A percentile compares a stretch with the other conserved stretches of the same genome.
Evolutionary conservation across 1,284 basidiomycete species (phyloP).

Genomic region (Sutorius eximius): DNA sequence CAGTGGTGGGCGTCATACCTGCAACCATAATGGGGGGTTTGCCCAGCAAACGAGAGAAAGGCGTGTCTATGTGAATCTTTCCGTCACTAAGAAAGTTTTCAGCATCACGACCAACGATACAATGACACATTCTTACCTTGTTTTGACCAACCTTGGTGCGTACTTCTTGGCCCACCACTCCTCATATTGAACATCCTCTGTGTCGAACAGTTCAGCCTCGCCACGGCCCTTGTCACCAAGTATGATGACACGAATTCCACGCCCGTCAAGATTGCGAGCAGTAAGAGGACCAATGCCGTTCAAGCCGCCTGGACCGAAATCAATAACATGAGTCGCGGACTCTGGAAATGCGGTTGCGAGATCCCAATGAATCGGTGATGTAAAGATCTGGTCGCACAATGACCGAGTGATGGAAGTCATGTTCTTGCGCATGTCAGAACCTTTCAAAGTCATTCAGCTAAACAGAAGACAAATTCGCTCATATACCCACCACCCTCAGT

Average conservation of each 20-base stretch:
- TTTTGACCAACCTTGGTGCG: constrained; percentile 84
- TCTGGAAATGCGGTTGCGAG: constrained; percentile 88
- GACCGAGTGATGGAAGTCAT: constrained; percentile 74
- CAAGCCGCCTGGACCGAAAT: constrained; percentile 94
- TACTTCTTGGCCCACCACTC: constrained; percentile 91
- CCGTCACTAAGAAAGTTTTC: constrained; percentile 64
- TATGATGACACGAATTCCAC: constrained; percentile 87
- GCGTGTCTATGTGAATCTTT: constrained; percentile 89
- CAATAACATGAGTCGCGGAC: constrained; percentile 90
- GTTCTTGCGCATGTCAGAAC: constrained; percentile 75
- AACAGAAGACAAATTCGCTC: constrained; percentile 4
- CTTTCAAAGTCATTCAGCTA: constrained; percentile 48
- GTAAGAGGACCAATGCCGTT: constrained; percentile 94
- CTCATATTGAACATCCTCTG: constrained; percentile 70
- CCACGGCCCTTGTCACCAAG: constrained; percentile 85
- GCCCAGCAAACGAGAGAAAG: constrained; percentile 92
- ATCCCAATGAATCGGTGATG: constrained; percentile 88
- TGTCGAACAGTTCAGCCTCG: constrained; percentile 81
- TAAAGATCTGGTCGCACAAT: constrained; percentile 92
- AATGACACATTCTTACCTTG: constrained; percentile 54
- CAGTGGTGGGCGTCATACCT: constrained; percentile 96
- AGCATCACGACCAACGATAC: constrained; percentile 6
- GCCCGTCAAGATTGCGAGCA: constrained; percentile 87
- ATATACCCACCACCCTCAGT: constrained; percentile 80
- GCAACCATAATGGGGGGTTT: constrained; percentile 99